Evolutionary conservation across 768 basidiomycete species (phyloP).

Genomic region (Russula abietina): DNA sequence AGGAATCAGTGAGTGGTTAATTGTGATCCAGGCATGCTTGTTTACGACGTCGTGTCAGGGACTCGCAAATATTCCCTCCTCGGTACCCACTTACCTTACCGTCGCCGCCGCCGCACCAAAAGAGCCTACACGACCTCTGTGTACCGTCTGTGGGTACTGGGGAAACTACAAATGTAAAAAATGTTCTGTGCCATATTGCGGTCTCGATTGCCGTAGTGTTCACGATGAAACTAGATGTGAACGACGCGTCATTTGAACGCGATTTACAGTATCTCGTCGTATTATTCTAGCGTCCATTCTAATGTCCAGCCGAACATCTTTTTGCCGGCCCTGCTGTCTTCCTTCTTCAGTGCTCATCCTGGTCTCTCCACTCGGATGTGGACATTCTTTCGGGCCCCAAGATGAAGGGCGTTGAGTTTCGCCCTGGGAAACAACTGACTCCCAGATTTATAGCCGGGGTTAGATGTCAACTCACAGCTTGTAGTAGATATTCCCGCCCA

Average conservation of each 20-base stretch:
- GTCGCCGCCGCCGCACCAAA: slow-evolving; percentile 52
- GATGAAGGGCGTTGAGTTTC: too few species aligned
- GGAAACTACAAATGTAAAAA: slow-evolving; percentile 72
- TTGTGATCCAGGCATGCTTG: not conserved
- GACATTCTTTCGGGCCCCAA: not conserved
- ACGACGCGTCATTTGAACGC: slow-evolving; percentile 50
- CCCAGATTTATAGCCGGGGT: not conserved
- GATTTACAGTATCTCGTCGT: not conserved
- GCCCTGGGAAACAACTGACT: not conserved
- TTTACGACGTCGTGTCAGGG: slow-evolving; percentile 38
- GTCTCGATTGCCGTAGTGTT: slow-evolving; percentile 61
- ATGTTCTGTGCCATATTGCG: slow-evolving; percentile 74
- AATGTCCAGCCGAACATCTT: not conserved
- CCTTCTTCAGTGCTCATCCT: not conserved
- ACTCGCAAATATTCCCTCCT: slow-evolving; percentile 46
- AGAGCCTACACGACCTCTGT: slow-evolving; percentile 65
- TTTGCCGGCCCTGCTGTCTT: not conserved
- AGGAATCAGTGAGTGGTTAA: slow-evolving; percentile 62
- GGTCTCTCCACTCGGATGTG: not conserved
- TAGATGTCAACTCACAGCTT: not conserved
- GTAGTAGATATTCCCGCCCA: not conserved
- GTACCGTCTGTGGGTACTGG: slow-evolving; percentile 85
- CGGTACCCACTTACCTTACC: slow-evolving; percentile 64
- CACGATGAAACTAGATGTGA: slow-evolving; percentile 83
- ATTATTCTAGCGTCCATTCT: not conserved